Conservation (phyloP, 352 stramenopile species). For the Pythium monospermum region DNA sequence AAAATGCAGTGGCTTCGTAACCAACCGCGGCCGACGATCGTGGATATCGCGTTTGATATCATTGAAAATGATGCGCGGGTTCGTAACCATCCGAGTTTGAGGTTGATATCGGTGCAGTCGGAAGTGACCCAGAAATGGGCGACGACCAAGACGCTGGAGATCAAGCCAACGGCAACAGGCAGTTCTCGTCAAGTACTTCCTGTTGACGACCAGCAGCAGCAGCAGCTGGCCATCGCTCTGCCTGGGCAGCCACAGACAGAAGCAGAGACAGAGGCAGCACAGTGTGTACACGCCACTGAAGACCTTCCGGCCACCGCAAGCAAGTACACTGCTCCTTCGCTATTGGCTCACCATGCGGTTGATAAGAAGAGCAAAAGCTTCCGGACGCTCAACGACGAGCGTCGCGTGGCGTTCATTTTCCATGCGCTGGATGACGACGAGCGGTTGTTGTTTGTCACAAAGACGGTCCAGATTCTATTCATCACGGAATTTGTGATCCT, state of each 20-base stretch:
- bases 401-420: neutral
- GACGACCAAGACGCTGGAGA: neutral
- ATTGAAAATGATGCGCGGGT: neutral
- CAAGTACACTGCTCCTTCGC: too few relatives aligned
- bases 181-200: neutral
- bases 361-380: neutral
- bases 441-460: constrained; percentile 3
- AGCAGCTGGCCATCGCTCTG: too few relatives aligned
- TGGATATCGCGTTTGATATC: constrained; percentile 1
- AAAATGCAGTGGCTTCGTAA: neutral
- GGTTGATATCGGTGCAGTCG: neutral
- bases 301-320: neutral
- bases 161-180: neutral
- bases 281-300: neutral
- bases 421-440: neutral
- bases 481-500: constrained; percentile 25
- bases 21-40: neutral
- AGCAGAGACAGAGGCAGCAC: neutral
- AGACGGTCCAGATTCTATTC: constrained; percentile 21
- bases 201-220: too few relatives aligned
- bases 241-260: too few relatives aligned
- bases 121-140: neutral
- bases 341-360: too few relatives aligned
- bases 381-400: neutral
- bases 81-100: neutral